Evolutionary conservation across 1,139 yeast genomes (phyloP).

Genomic region (Suhomyces yuchorum): DNA sequence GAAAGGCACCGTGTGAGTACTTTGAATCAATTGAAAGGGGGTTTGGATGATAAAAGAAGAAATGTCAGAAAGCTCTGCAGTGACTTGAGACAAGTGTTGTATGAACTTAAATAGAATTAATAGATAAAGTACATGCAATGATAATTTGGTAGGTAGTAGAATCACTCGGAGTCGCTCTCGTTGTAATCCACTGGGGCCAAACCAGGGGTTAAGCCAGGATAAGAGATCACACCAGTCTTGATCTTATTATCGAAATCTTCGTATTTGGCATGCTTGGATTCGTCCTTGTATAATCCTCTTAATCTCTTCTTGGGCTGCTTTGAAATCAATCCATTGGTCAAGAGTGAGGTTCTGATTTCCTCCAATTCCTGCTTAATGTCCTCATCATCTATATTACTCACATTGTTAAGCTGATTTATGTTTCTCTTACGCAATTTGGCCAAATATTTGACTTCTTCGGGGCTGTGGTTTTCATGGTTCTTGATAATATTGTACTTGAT

Average conservation of each 20-base stretch:
- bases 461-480: constrained; percentile 38
- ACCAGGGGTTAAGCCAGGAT: constrained; percentile 86
- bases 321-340: constrained; percentile 25
- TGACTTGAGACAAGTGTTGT: constrained; percentile 76
- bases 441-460: constrained; percentile 51
- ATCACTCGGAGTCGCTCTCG: constrained; percentile 44
- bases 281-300: constrained; percentile 19
- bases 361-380: constrained; percentile 47
- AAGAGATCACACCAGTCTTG: constrained; percentile 44
- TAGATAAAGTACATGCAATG: constrained; percentile 4
- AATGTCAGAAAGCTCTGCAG: constrained; percentile 73
- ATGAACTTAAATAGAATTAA: constrained; percentile 40
- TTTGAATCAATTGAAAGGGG: constrained; percentile 49
- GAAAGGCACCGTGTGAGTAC: constrained; percentile 55
- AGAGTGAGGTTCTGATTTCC: constrained; percentile 43
- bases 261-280: constrained; percentile 29
- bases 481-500: constrained; percentile 56
- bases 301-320: constrained; percentile 27
- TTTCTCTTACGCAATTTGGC: constrained; percentile 53
- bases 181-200: constrained; percentile 81
- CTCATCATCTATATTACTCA: constrained; percentile 48
- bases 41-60: constrained; percentile 76
- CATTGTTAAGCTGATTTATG: constrained; percentile 44
- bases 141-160: background rate
- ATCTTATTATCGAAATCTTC: constrained; percentile 47